Percentiles rank a stretch among this genome's conserved stretches.
Conservation (phyloP, 257 asterid species). For the Nicotiana attenuata region DNA sequence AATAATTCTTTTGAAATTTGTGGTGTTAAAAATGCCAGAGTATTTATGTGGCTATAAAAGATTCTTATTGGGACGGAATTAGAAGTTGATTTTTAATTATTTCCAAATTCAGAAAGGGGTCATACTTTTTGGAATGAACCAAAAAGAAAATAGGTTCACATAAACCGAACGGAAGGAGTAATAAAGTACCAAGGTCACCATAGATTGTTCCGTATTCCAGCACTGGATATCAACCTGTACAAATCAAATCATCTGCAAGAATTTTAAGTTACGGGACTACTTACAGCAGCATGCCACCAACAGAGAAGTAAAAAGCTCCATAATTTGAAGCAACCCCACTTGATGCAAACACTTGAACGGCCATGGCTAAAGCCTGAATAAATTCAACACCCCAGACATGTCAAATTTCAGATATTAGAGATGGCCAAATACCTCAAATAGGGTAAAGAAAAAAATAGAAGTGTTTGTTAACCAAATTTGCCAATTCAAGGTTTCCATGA, state of each 20-base stretch:
- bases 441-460: neutral
- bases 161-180: no score
- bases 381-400: neutral
- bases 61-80: no score
- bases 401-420: neutral
- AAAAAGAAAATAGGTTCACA: no score
- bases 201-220: neutral
- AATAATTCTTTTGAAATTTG: no score
- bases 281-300: constrained; percentile 84
- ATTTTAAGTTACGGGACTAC: constrained; percentile 24
- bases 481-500: neutral
- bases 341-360: constrained; percentile 72
- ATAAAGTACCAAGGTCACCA: neutral
- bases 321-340: constrained; percentile 36
- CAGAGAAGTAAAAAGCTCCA: constrained; percentile 47
- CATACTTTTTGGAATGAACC: no score
- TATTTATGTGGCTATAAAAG: no score
- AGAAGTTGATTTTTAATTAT: no score
- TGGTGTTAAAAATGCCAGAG: no score
- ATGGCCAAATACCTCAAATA: neutral
- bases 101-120: no score
- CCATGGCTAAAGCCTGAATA: constrained; percentile 68
- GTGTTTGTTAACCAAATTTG: neutral
- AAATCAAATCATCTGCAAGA: neutral
- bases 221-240: neutral